Base-by-base conservation (phyloP, 2,329 filamentous ascomycete genomes). In the Diplodia sapinea region DNA sequence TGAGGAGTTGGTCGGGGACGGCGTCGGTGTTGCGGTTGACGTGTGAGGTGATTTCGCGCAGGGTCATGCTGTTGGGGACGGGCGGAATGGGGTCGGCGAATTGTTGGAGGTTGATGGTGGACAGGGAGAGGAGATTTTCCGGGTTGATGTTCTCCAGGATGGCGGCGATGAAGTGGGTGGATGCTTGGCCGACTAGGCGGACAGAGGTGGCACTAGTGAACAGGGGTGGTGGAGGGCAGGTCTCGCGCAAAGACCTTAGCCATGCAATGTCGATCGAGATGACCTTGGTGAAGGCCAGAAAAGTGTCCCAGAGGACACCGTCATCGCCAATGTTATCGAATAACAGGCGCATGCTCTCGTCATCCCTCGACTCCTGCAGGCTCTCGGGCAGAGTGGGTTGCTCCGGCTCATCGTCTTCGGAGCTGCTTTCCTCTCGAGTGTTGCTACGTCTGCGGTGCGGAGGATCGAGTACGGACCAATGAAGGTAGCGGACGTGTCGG, bases 71-170 rank as follows among this genome's bases (percentile, higher is more conserved):
- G 38, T 26, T 43, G n/a, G 55, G 56, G 20, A 59, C 4, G 13
- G 56, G 13, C 4, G 56, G 56, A 23, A 59, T 7, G 38, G 56
- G 56, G n/a, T 59, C 56, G 36, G 56, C 56, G 38, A 40, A 59
- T 47, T 59, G 36, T 59, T 59, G 56, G 23, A 59, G 56, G 56
- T 59, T 59, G 38, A 59, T 47, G 36, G 56, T 59, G 36, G 36
- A 15, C 1, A 59, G 56, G 1, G 56, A 59, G 56, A 47, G 36
- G 23, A 59, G 56, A 15, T 47, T 47, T 43, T 23, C 36, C 4
- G 56, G 56, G 38, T 47, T n/a, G 23, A 59, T 59, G 23, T n/a
- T 47, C 3, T 43, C 56, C 12, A 59, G 56, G 56, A 59, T 59
- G 13, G 56, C 23, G 11, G 56, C 9, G 4, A 59, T 23, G 38